A percentile compares a stretch with the other conserved stretches of the same genome.
These are phyloP conservation scores for Cyclanthera cordifolia DNA, from an alignment of 306 rosid genomes.

Conservation along the genomic window DNA sequence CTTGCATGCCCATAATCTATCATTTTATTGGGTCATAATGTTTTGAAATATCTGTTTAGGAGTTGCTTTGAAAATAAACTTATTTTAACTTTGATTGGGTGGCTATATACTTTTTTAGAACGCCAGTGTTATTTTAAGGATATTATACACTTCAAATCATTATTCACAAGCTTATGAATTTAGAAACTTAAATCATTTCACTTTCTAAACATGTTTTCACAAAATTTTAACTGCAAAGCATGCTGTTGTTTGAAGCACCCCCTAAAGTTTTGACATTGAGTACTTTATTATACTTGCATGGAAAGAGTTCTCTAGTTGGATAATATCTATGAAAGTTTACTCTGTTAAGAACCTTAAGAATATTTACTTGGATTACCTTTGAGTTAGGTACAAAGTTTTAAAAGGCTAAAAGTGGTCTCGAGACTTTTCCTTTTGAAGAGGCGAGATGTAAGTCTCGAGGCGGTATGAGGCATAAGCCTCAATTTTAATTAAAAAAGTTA, in stretches of 20 bases:
- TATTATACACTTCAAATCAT: background rate
- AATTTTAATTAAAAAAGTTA: too few relatives aligned
- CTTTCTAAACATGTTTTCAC: background rate
- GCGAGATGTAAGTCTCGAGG: too few relatives aligned
- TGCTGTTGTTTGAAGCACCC: background rate
- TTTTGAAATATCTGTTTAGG: background rate
- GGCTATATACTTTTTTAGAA: background rate
- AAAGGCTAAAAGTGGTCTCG: too few relatives aligned
- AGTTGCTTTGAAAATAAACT: background rate
- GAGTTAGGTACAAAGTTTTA: too few relatives aligned
- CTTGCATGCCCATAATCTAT: background rate
- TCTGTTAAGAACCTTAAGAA: background rate
- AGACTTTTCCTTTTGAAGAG: too few relatives aligned
- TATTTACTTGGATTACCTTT: background rate
- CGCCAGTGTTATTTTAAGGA: background rate
- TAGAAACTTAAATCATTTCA: background rate
- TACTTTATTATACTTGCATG: too few relatives aligned
- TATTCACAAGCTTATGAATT: background rate
- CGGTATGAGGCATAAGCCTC: too few relatives aligned
- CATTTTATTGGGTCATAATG: background rate
- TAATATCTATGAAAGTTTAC: background rate
- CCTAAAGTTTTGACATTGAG: background rate
- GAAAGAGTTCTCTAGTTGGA: too few relatives aligned
- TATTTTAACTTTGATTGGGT: background rate
- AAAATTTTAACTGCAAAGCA: background rate